Evolutionary conservation across 2,329 filamentous ascomycete species (phyloP).

Genomic region (Xylariales sp.): DNA sequence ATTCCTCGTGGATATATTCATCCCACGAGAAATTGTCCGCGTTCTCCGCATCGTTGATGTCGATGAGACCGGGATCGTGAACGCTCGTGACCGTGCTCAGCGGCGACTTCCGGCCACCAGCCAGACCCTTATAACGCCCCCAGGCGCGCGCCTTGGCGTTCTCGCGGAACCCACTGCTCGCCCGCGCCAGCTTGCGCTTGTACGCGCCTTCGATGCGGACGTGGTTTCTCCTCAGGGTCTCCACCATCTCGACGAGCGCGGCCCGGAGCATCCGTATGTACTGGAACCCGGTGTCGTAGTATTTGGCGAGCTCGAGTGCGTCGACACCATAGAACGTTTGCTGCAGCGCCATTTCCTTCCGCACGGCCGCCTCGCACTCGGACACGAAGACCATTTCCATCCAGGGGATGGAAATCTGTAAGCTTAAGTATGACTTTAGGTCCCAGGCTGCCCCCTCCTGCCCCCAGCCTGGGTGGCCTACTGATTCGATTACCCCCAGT

Average conservation of each 20-base stretch:
- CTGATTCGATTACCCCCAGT: too few relatives aligned
- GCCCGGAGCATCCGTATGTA: background rate
- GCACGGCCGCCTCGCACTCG: too few relatives aligned
- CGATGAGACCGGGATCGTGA: background rate
- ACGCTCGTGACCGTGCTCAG: background rate
- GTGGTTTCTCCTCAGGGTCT: background rate
- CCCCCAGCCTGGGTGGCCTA: too few relatives aligned
- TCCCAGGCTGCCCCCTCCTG: too few relatives aligned
- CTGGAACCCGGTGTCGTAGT: background rate
- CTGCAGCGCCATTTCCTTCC: too few relatives aligned
- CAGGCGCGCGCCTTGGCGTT: fast-evolving
- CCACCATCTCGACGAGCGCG: background rate
- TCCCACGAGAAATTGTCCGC: background rate
- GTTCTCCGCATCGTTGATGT: background rate
- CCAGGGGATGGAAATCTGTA: too few relatives aligned
- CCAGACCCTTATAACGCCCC: background rate
- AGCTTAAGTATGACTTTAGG: too few relatives aligned
- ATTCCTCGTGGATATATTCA: background rate
- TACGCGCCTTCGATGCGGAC: too few relatives aligned
- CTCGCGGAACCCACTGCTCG: background rate
- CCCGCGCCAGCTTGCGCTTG: too few relatives aligned
- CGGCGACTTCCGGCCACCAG: background rate
- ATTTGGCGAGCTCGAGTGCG: background rate
- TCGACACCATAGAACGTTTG: background rate
- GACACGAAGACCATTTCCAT: too few relatives aligned